These are phyloP conservation scores for Caryopteris hybrid DNA, from an alignment of 305 asterid species.

Conservation along the genomic window DNA sequence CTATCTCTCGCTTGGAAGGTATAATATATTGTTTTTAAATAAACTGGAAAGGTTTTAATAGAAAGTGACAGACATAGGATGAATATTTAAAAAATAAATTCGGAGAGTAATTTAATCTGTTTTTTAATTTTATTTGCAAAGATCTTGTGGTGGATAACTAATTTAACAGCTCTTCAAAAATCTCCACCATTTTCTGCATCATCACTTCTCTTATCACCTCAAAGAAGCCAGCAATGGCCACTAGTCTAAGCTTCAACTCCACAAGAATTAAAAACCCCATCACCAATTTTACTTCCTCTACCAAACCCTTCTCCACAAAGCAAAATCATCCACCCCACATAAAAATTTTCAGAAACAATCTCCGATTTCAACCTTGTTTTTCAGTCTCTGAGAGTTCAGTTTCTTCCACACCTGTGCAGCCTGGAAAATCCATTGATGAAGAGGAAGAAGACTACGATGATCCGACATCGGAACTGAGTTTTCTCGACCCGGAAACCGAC, in stretches of 20 bases:
- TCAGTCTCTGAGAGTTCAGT: constrained; percentile 64
- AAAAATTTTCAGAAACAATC: constrained; percentile 25
- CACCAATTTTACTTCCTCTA: constrained; percentile 28
- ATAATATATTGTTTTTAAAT: too few relatives aligned
- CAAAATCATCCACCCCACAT: constrained; percentile 17
- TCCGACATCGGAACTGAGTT: constrained; percentile 75
- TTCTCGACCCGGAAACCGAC: constrained; percentile 80
- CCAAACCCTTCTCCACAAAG: constrained; percentile 28
- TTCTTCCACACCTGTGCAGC: constrained; percentile 47
- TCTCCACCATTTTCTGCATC: background rate
- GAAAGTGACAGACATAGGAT: too few relatives aligned
- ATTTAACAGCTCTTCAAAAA: constrained; percentile 28
- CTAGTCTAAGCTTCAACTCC: constrained; percentile 50
- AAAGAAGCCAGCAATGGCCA: constrained; percentile 45
- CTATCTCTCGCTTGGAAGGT: too few relatives aligned
- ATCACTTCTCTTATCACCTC: constrained; percentile 25
- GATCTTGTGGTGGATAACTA: constrained; percentile 34
- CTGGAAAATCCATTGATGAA: constrained; percentile 4
- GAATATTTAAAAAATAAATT: too few relatives aligned
- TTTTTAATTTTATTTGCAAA: constrained; percentile 7
- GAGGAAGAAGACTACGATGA: constrained; percentile 50
- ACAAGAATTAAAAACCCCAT: constrained; percentile 44
- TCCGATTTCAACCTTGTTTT: constrained; percentile 28
- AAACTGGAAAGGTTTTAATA: too few relatives aligned
- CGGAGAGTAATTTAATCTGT: background rate